Conservation (phyloP, 768 basidiomycete genomes). For the Suillus subalutaceus region DNA sequence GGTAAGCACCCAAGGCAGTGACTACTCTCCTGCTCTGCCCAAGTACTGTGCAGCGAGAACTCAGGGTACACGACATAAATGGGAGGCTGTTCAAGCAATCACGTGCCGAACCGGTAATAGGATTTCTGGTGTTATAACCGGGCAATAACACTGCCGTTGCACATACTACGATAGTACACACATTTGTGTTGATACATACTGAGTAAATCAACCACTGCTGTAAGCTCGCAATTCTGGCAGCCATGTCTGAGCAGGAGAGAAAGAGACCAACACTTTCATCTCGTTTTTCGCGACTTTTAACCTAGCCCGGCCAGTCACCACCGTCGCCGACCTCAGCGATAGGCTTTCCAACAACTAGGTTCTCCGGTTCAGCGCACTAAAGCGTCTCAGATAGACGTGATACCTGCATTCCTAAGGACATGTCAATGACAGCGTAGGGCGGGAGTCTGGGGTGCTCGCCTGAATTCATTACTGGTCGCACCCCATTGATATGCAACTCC, state of each 20-base stretch:
- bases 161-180: no score
- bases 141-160: no score
- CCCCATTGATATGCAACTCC: no score
- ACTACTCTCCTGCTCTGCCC: not conserved
- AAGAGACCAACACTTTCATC: slow-evolving; percentile 80
- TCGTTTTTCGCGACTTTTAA: slow-evolving; percentile 78
- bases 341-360: slow-evolving; percentile 90
- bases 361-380: slow-evolving; percentile 78
- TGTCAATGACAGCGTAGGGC: no score
- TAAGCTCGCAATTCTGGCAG: not conserved
- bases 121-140: no score
- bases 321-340: slow-evolving; percentile 75
- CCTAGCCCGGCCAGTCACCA: slow-evolving; percentile 62
- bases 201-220: not conserved
- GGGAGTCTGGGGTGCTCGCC: no score
- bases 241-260: slow-evolving; percentile 42
- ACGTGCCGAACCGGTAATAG: not conserved
- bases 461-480: no score
- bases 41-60: not conserved
- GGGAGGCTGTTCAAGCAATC: not conserved
- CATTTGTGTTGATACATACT: no score
- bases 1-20: not conserved
- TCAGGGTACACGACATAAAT: not conserved
- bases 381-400: slow-evolving; percentile 49
- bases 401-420: no score